Conservation (phyloP, 257 asterid species). For the Nicotiana noctiflora region DNA sequence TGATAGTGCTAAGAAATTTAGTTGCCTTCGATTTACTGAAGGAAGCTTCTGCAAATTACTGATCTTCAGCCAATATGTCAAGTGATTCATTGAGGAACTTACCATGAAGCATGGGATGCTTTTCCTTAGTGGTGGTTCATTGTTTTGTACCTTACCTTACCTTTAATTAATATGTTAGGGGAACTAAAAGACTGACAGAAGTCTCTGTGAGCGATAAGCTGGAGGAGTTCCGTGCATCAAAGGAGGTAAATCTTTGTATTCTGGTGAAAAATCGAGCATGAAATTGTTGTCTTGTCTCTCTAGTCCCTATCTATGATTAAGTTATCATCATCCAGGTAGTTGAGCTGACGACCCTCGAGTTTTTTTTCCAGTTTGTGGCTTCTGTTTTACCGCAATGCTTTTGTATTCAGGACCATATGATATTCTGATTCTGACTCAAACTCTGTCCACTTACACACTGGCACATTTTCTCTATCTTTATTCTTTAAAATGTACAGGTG, state of each 20-base stretch:
- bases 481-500: neutral
- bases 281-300: neutral
- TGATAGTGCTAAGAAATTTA: neutral
- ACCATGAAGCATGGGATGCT: neutral
- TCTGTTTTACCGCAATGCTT: neutral
- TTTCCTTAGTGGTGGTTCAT: neutral
- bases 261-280: neutral
- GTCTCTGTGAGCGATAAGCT: slow-evolving; percentile 88
- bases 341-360: neutral
- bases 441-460: neutral
- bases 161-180: slow-evolving; percentile 28
- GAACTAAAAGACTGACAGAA: slow-evolving; percentile 54
- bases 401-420: neutral
- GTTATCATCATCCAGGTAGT: neutral
- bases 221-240: slow-evolving; percentile 89
- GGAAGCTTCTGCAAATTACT: neutral
- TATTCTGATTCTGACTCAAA: neutral
- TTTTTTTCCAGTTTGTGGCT: neutral
- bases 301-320: neutral
- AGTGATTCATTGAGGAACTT: neutral
- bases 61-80: neutral
- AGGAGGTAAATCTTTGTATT: slow-evolving; percentile 54
- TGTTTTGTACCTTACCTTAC: neutral
- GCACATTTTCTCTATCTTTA: neutral
- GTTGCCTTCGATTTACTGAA: neutral